phyloP scores from a whole-genome alignment of 768 basidiomycete genomes.

The Epithele typhae region DNA sequence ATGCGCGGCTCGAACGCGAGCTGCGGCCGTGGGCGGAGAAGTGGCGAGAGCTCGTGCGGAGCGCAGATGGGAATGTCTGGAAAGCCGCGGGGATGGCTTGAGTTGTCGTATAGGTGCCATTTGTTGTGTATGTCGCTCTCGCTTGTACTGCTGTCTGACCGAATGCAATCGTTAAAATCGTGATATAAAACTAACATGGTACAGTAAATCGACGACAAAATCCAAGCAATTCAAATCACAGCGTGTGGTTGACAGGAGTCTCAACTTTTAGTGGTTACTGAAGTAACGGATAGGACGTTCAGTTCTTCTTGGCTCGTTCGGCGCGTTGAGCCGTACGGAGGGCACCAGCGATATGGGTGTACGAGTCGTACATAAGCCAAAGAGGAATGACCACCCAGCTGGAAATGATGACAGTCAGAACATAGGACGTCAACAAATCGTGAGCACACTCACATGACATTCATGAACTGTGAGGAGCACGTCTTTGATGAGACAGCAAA shows the following conservation, averaged over 20 bases:
- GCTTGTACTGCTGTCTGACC: too few relatives aligned
- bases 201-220: too few relatives aligned
- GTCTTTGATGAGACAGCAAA: background rate
- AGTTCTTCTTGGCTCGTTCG: constrained; percentile 20
- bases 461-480: constrained; percentile 60
- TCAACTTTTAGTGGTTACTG: too few relatives aligned
- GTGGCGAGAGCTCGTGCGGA: constrained; percentile 9
- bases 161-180: too few relatives aligned
- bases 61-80: constrained; percentile 8
- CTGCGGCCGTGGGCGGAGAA: constrained; percentile 11
- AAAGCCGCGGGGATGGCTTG: constrained; percentile 8
- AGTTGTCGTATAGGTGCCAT: background rate
- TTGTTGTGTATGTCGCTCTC: too few relatives aligned
- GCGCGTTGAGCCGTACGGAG: constrained; percentile 37
- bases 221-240: too few relatives aligned
- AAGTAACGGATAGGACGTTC: too few relatives aligned
- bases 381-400: constrained; percentile 82
- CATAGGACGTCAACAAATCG: background rate
- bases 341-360: constrained; percentile 58
- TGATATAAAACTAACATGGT: too few relatives aligned
- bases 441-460: constrained; percentile 56
- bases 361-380: constrained; percentile 76
- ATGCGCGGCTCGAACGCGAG: constrained; percentile 18
- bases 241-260: too few relatives aligned
- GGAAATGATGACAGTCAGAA: constrained; percentile 10